Conservation (phyloP, 23 red algal species). For the Cyanidiococcus yangmingshanensis region DNA sequence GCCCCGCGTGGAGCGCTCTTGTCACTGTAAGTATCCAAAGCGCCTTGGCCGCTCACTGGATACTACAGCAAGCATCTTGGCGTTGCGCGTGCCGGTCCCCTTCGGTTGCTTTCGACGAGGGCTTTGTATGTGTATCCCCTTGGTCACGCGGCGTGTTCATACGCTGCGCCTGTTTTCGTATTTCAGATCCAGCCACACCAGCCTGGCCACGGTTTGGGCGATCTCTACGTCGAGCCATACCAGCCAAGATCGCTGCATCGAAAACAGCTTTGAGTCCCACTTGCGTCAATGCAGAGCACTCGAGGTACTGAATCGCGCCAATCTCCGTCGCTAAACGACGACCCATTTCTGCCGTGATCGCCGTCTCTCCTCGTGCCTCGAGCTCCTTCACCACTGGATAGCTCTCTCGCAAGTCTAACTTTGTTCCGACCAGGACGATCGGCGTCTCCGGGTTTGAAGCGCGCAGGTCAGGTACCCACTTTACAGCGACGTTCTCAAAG, state of each 20-base stretch:
- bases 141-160: not conserved
- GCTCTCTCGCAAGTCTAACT: slow-evolving; percentile 76
- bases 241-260: slow-evolving; percentile 70
- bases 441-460: slow-evolving; percentile 46
- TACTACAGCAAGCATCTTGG: not conserved
- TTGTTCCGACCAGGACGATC: slow-evolving; percentile 86
- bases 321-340: slow-evolving; percentile 49
- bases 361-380: slow-evolving; percentile 37
- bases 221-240: not conserved
- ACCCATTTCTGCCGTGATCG: slow-evolving; percentile 67
- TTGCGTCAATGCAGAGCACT: slow-evolving; percentile 88
- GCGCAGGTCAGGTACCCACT: slow-evolving; percentile 84
- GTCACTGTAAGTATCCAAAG: too few species aligned
- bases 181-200: not conserved
- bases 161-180: not conserved
- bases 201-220: not conserved
- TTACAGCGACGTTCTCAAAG: slow-evolving; percentile 73
- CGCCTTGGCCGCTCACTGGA: not conserved
- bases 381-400: slow-evolving; percentile 59
- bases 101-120: not conserved
- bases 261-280: slow-evolving; percentile 94
- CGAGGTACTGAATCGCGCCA: slow-evolving; percentile 62
- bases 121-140: too few species aligned
- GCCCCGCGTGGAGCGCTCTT: too few species aligned
- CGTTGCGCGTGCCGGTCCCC: not conserved